These are phyloP conservation scores for Phalaenopsis hybrid DNA, from an alignment of 116 monocot genomes.

Conservation along the genomic window DNA sequence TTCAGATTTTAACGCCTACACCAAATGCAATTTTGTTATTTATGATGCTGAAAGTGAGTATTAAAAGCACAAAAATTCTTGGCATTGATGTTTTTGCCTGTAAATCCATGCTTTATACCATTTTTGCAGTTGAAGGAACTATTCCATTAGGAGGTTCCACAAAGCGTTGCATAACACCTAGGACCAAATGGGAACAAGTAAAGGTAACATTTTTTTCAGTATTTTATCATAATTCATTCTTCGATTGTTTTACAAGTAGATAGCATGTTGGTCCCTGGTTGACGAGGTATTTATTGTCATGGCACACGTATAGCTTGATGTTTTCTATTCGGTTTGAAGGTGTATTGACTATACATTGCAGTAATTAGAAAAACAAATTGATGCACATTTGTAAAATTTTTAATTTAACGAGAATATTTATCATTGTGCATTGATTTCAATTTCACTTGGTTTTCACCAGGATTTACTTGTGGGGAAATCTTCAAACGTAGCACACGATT, in stretches of 20 bases:
- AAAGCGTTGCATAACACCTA: constrained; percentile 54
- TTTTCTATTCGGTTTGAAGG: not conserved
- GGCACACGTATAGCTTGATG: not conserved
- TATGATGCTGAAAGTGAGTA: constrained; percentile 61
- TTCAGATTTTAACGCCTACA: constrained; percentile 90
- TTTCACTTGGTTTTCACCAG: not conserved
- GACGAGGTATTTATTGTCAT: not conserved
- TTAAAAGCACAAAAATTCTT: not conserved
- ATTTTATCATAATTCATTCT: not conserved
- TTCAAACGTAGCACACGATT: too few species aligned
- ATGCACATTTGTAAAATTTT: not conserved
- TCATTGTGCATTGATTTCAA: too few species aligned
- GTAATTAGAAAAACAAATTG: not conserved
- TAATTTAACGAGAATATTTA: too few species aligned
- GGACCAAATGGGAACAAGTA: constrained; percentile 96
- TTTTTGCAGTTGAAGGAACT: constrained; percentile 48
- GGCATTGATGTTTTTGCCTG: not conserved
- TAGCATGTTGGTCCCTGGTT: not conserved
- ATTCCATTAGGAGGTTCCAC: constrained; percentile 32
- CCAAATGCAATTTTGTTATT: constrained; percentile 88
- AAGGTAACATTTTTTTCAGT: constrained; percentile 39
- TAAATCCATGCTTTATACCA: constrained; percentile 6
- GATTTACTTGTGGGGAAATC: too few species aligned
- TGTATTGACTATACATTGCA: not conserved
- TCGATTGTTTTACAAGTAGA: not conserved